Evolutionary conservation across 2,329 filamentous ascomycete genomes (phyloP), one percentile per base, ranked within the genome.

Genomic region (Chaetomium sp.): DNA sequence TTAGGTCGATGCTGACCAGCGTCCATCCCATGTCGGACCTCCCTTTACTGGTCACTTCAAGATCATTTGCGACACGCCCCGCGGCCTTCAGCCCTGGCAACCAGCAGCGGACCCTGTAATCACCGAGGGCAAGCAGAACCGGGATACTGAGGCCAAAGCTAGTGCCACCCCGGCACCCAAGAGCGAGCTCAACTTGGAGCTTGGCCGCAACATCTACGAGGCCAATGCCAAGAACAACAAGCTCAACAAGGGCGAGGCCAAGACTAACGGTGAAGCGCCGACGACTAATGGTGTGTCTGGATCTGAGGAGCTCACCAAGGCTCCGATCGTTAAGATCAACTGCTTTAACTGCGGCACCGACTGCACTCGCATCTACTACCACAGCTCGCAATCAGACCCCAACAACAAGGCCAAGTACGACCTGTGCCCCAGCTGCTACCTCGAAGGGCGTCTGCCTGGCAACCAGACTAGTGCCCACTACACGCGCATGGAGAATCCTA

Each of bases 11-110:
- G 92, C 94, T 33, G 94, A 97, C 75, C 93, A 95, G 70, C 87
- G 95, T 65, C 95, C 95, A 10, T 97, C 95, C 1, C 95, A 93
- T 76, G 94, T 98, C 70, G 94, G 94, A 0, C 94, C 95, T 3
- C 95, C 95, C 7, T 98, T 97, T 74, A 99, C 95, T 4, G 95
- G 95, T 47, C 95, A 99, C 77, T 99, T 99, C 85, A 90, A 92
- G 76, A 89, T 98, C 67, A 94, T 94, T 63, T 95, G 93, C 74
- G 95, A 99, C 76, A 99, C 95, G 0, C 95, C 95, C 60, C 89
- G 95, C 65, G 95, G 95, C 45, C 85, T 99, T 59, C 94, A 98
- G 76, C 91, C 94, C 27, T 97, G 94, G 86, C 95, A 99, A 75
- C 95, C 95, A 21, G 90, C 91, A 21, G 89, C 93, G 1, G 90